These are phyloP conservation scores for Saturnispora hagleri DNA, from an alignment of 805 yeast species.

Conservation along the genomic window DNA sequence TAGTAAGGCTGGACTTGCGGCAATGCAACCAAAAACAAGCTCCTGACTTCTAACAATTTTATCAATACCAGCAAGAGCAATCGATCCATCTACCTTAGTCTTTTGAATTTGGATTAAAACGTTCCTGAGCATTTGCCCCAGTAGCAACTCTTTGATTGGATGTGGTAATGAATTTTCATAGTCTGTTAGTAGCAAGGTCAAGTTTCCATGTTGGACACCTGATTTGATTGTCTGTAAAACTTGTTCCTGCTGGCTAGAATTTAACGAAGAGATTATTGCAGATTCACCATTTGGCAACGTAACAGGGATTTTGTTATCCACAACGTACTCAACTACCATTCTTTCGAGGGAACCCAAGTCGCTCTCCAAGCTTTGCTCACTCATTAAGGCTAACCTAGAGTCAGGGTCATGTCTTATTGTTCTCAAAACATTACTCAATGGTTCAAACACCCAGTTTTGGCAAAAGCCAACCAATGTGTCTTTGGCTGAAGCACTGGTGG, in stretches of 20 bases:
- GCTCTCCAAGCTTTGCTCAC: conserved; percentile 67
- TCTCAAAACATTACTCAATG: conserved; percentile 58
- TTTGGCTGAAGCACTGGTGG: conserved; percentile 45
- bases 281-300: neutral
- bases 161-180: conserved; percentile 68
- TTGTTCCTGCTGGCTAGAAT: conserved; percentile 6
- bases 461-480: conserved; percentile 63
- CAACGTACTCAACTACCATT: conserved; percentile 72
- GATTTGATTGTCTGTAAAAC: conserved; percentile 28
- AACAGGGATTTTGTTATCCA: conserved; percentile 26
- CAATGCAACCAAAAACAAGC: conserved; percentile 85
- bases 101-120: conserved; percentile 89
- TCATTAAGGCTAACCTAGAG: conserved; percentile 64
- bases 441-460: conserved; percentile 77
- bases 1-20: conserved; percentile 71
- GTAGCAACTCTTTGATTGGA: conserved; percentile 54
- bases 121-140: conserved; percentile 68
- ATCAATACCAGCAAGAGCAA: conserved; percentile 88
- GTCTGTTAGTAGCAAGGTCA: conserved; percentile 67
- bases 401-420: conserved; percentile 81
- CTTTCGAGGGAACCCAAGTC: conserved; percentile 76
- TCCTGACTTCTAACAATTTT: conserved; percentile 84
- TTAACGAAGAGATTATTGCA: neutral
- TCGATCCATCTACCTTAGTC: conserved; percentile 88
- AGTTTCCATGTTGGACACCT: conserved; percentile 61